Percentiles rank a stretch among this genome's conserved stretches.
Evolutionary conservation across 2,329 filamentous ascomycete species (phyloP).

Genomic region (Teratosphaeria zuluensis): DNA sequence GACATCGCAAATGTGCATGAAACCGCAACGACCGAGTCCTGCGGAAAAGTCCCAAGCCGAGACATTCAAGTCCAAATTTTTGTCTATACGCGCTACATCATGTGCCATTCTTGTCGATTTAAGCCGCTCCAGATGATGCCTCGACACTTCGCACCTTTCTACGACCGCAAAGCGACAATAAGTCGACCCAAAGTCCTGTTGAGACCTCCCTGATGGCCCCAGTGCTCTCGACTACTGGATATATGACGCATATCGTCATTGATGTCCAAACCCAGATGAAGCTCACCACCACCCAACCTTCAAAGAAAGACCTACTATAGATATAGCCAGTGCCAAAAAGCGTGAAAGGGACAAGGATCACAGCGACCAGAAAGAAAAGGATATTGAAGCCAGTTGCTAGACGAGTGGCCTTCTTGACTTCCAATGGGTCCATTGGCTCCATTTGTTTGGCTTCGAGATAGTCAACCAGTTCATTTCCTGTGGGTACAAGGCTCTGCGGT

Average conservation of each 20-base stretch:
- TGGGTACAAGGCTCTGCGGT: conserved; percentile 19
- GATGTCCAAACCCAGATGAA: conserved; percentile 35
- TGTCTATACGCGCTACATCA: neutral
- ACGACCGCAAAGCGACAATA: neutral
- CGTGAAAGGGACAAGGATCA: conserved; percentile 24
- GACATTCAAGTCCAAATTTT: no score
- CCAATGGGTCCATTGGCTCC: conserved; percentile 32
- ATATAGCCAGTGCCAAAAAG: conserved; percentile 34
- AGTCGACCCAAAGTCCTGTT: conserved; percentile 9
- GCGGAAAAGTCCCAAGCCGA: neutral
- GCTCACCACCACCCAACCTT: conserved; percentile 22
- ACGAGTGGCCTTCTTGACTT: conserved; percentile 27
- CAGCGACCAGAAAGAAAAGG: conserved; percentile 31
- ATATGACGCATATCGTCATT: conserved; percentile 30
- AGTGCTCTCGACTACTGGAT: conserved; percentile 35
- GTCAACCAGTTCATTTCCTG: conserved; percentile 34
- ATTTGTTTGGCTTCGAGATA: conserved; percentile 32
- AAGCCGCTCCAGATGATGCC: neutral
- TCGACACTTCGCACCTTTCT: neutral
- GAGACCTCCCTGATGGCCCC: conserved; percentile 20
- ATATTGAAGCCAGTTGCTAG: conserved; percentile 31
- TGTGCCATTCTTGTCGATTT: neutral
- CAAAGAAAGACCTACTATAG: conserved; percentile 33
- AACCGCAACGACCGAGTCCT: neutral
- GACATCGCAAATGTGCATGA: neutral